A percentile compares a stretch with the other conserved stretches of the same genome.
Evolutionary conservation across 768 basidiomycete species (phyloP).

Genomic region (Auricularia auricula-judae): DNA sequence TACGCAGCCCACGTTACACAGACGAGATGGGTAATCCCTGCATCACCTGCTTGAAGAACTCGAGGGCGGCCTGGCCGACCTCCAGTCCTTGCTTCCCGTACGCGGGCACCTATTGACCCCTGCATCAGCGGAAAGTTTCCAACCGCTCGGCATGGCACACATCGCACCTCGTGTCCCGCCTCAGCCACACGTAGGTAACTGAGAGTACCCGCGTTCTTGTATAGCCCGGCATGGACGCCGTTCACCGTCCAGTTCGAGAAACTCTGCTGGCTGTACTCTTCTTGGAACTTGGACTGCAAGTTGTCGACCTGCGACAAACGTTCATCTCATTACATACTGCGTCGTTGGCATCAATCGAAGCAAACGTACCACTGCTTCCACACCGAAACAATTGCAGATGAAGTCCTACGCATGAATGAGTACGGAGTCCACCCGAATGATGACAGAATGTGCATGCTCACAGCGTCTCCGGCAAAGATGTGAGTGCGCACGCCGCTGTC

Average conservation of each 20-base stretch:
- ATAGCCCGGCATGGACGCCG: slow-evolving; percentile 38
- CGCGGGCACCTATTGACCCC: slow-evolving; percentile 16
- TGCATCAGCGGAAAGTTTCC: no score
- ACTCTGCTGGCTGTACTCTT: slow-evolving; percentile 28
- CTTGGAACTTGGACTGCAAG: slow-evolving; percentile 35
- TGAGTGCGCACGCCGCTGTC: slow-evolving; percentile 44
- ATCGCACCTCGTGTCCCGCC: slow-evolving; percentile 34
- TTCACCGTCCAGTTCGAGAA: slow-evolving; percentile 40
- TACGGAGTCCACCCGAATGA: background rate
- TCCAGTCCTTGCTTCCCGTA: slow-evolving; percentile 29
- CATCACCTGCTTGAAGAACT: slow-evolving; percentile 36
- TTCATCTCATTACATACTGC: background rate
- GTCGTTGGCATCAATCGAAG: background rate
- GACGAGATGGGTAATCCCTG: slow-evolving; percentile 8
- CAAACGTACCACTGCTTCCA: slow-evolving; percentile 41
- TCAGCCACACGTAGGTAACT: slow-evolving; percentile 44
- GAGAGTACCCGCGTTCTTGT: slow-evolving; percentile 48
- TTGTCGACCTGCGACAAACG: slow-evolving; percentile 26
- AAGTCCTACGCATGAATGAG: slow-evolving; percentile 23
- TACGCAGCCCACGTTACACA: background rate
- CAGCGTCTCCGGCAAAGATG: slow-evolving; percentile 49
- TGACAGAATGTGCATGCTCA: slow-evolving; percentile 17
- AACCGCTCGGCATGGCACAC: no score
- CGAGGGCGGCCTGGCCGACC: slow-evolving; percentile 32
- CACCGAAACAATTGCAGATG: slow-evolving; percentile 42